phyloP scores from a whole-genome alignment of 2,329 filamentous ascomycete species.

The Alternaria atra region DNA sequence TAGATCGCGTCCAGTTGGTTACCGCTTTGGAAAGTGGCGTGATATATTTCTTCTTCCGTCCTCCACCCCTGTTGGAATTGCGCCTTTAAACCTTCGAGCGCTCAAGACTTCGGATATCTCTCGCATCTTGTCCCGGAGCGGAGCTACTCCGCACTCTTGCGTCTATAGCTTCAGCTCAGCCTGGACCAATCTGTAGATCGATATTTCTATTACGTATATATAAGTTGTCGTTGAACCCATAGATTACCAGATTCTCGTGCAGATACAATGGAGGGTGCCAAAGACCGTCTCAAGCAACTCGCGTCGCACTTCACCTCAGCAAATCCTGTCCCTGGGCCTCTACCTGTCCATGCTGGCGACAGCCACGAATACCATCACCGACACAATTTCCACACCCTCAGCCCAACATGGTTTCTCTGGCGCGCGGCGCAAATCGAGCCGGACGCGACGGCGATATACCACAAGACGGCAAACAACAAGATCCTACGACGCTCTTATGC shows the following conservation, averaged over 20 bases:
- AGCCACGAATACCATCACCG: constrained; percentile 55
- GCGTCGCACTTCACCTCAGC: constrained; percentile 50
- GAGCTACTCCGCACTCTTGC: constrained; percentile 29
- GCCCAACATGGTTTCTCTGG: constrained; percentile 86
- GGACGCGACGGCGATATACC: constrained; percentile 79
- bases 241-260: neutral
- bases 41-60: neutral
- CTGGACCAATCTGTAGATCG: constrained; percentile 12
- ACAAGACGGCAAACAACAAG: constrained; percentile 80
- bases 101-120: constrained; percentile 5
- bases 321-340: constrained; percentile 36
- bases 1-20: neutral
- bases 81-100: neutral
- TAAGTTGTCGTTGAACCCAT: neutral
- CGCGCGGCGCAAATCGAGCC: constrained; percentile 90
- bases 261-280: constrained; percentile 22
- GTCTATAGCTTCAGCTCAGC: constrained; percentile 18
- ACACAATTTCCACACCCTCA: constrained; percentile 78
- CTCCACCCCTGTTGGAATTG: neutral
- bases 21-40: neutral
- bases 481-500: constrained; percentile 79
- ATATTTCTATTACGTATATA: constrained; percentile 9
- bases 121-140: constrained; percentile 11
- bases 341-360: constrained; percentile 51
- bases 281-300: constrained; percentile 47